Conservation (phyloP, 164 flowering plant species). For the Buxus sempervirens region DNA sequence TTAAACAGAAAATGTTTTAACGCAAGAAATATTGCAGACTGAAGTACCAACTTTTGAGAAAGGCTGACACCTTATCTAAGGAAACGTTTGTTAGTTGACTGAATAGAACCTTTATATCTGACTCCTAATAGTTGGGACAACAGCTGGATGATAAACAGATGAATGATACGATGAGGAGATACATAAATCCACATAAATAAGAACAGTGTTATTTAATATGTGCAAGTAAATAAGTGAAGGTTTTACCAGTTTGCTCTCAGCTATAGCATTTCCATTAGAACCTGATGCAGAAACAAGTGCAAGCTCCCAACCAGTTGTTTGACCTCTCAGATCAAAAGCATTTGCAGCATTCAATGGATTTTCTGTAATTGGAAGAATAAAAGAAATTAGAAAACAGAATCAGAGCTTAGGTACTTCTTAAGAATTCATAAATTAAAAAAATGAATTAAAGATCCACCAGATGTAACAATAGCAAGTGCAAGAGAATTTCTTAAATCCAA, state of each 20-base stretch:
- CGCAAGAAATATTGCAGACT: too few species aligned
- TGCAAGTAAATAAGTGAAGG: background rate
- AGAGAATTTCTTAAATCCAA: constrained; percentile 23
- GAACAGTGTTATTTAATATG: background rate
- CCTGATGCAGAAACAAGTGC: constrained; percentile 24
- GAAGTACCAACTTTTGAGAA: background rate
- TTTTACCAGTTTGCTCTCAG: constrained; percentile 25
- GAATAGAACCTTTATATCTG: too few species aligned
- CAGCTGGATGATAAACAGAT: too few species aligned
- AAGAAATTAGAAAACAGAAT: background rate
- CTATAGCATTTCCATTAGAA: constrained; percentile 14
- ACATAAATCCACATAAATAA: background rate
- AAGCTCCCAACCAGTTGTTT: constrained; percentile 32
- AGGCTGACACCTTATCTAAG: background rate
- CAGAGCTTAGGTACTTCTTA: background rate
- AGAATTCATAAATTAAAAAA: background rate
- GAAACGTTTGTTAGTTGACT: background rate
- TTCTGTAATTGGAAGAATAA: constrained; percentile 8
- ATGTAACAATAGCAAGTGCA: constrained; percentile 18
- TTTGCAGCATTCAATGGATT: constrained; percentile 15
- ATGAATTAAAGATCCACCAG: constrained; percentile 12
- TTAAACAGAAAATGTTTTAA: too few species aligned
- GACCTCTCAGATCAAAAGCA: constrained; percentile 9
- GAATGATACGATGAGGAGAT: background rate
- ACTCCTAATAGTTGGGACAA: background rate